phyloP scores from a whole-genome alignment of 2,329 filamentous ascomycete genomes.

The Cladophialophora psammophila region DNA sequence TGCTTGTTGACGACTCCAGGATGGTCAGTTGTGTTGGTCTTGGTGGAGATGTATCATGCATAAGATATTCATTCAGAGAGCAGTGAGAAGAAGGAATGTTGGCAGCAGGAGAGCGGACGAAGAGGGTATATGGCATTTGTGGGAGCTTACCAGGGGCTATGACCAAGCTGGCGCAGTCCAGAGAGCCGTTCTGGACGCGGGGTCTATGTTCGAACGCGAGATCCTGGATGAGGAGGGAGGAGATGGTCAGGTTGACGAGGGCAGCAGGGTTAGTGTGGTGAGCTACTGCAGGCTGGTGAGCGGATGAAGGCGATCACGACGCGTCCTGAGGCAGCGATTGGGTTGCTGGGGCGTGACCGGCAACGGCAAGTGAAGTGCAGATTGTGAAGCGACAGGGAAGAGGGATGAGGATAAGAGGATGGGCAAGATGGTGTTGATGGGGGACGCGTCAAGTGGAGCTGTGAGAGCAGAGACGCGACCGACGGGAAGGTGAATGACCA shows the following conservation, averaged over 20 bases:
- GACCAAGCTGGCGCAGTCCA: conserved; percentile 29
- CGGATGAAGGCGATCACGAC: conserved; percentile 6
- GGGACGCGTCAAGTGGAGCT: conserved; percentile 17
- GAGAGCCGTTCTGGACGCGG: conserved; percentile 33
- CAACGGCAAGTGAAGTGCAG: conserved; percentile 30
- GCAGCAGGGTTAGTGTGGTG: conserved; percentile 22
- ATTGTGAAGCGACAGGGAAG: conserved; percentile 24
- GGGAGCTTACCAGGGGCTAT: conserved; percentile 22
- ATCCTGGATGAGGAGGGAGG: conserved; percentile 28
- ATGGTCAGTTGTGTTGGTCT: conserved; percentile 13
- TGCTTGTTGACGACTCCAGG: neutral
- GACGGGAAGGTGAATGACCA: neutral
- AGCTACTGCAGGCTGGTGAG: conserved; percentile 38
- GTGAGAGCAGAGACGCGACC: conserved; percentile 9
- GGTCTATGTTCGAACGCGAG: conserved; percentile 29
- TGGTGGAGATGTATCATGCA: conserved; percentile 9
- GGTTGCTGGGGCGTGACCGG: conserved; percentile 25
- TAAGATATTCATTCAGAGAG: conserved; percentile 10
- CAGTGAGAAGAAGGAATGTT: conserved; percentile 21
- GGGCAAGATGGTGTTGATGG: neutral
- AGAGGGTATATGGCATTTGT: conserved; percentile 31
- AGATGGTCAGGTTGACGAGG: conserved; percentile 21
- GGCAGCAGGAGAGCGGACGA: conserved; percentile 16
- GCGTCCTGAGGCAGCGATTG: conserved; percentile 37
- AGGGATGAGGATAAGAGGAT: conserved; percentile 4